A percentile compares a stretch with the other conserved stretches of the same genome.
Evolutionary conservation across 805 yeast genomes (phyloP).

Genomic region (Metschnikowia bowlesiae): DNA sequence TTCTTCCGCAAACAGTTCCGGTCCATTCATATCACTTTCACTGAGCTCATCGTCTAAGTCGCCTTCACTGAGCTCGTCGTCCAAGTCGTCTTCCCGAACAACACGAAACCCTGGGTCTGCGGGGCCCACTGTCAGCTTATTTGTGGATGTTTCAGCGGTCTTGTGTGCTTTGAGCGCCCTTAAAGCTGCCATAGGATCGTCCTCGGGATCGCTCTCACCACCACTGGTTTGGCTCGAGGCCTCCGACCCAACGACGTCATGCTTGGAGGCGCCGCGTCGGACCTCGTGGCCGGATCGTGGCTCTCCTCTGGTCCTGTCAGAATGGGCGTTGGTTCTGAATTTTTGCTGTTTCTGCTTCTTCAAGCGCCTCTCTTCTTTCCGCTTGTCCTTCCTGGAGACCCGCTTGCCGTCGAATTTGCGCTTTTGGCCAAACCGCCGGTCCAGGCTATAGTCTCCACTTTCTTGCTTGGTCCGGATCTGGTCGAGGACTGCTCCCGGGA

Average conservation of each 20-base stretch:
- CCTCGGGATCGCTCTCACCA: conserved; percentile 16
- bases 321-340: neutral
- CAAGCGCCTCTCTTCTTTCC: conserved; percentile 31
- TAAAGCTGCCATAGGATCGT: conserved; percentile 15
- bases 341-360: conserved; percentile 27
- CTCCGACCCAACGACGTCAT: too few species aligned
- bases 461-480: conserved; percentile 42
- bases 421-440: conserved; percentile 21
- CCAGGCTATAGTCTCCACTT: conserved; percentile 42
- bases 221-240: neutral
- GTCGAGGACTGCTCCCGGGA: conserved; percentile 53
- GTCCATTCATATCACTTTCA: neutral
- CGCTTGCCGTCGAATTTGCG: conserved; percentile 20
- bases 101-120: conserved; percentile 4
- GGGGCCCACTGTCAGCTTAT: neutral
- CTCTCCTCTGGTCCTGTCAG: too few species aligned
- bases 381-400: conserved; percentile 30
- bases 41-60: conserved; percentile 21
- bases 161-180: conserved; percentile 16
- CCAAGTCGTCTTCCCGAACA: conserved; percentile 17
- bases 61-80: conserved; percentile 23
- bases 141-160: conserved; percentile 5
- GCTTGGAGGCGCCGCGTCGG: neutral
- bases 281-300: neutral
- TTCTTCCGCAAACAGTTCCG: neutral